Base-by-base conservation (phyloP, 2,329 filamentous ascomycete species). In the Apiospora malaysiana region DNA sequence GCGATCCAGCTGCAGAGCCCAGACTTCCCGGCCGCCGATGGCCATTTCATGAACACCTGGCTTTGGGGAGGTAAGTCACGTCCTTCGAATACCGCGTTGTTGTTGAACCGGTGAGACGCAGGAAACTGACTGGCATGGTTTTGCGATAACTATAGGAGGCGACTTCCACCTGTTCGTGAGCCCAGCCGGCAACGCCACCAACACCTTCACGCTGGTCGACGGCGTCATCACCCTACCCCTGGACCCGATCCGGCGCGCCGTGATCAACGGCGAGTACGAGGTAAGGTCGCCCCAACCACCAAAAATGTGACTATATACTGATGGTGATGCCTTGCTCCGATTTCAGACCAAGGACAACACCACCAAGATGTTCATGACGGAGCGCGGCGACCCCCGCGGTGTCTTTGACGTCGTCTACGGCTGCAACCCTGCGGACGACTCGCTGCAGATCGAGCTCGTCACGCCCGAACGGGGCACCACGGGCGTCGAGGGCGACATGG, bases 361-460 rank as follows among this genome's bases (percentile, higher is more conserved):
- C 3, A 85, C 83, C 51, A 85, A 85, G 76, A 79, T 85, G 74
- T 85, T 85, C 77, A 84, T 85, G 81, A 85, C 84, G 2, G 79
- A 83, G 40, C 82, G 83, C 2, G 79, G 79, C 9, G 82, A 85
- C 69, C 82, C 83, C 1, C 78, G 79, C 16, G 83, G 83, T 25
- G 74, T 82, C 69, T 85, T 82, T 69, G 75, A 82, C 49, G 79
- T 81, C n/a, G 76, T 76, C 7, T 83, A 84, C 71, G 81, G 79
- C 42, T 85, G 83, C 74, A 80, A 84, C 71, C 80, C 81, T 1
- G 81, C 82, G 56, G 83, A 81, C 14, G 82, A 83, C 56, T 78
- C 73, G 4, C 70, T 83, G 5, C 83, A 85, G 75, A 76, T 78
- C 16, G 77, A 83, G 68, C 75, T 85, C 27, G 72, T 71, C 16